Base-by-base conservation (phyloP, 495 filamentous ascomycete genomes). In the Neurospora pannonica region DNA sequence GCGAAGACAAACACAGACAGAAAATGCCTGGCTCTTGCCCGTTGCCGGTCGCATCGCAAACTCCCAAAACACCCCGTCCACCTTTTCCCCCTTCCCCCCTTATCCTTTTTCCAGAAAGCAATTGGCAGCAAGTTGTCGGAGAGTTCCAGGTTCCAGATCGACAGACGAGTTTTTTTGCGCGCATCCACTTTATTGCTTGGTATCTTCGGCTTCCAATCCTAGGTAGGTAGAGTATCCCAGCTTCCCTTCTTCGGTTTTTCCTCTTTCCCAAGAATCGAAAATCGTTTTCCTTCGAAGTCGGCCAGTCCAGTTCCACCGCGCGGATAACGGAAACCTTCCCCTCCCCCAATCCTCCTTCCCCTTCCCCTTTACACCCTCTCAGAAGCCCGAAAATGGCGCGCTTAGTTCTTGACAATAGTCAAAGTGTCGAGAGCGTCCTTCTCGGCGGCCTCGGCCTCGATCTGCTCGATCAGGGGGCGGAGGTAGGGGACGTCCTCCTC, bases 401-500 rank as follows among this genome's bases (percentile, higher is more conserved):
- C 15, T 67, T 67, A 67, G 54, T 78, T 84, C 84, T 88, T 90
- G 79, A 85, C 81, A 62, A 95, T 81, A 73, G 90, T 85, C 87
- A 98, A 87, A 76, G 90, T 88, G 83, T 98, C 94, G 78, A 99
- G 85, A 78, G 95, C 93, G 70, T 86, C 86, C 79, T 91, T 88
- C 88, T 99, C 96, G 81, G 89, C 89, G 74, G 84, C 82, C 87
- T 97, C 95, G 77, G 91, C 88, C 85, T 94, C 89, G 70, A 79
- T 24, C 74, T 77, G 71, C 43, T 74, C 79, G 46, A 83, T 71
- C 71, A 82, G 73, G 24, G 80, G 81, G 15, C 34, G 24, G n/a
- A 82, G 81, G 79, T 79, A 82, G 17, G 75, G 76, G 7, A 76
- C 72, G 71, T 82, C 86, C 75, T 85, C 82, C 77, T 83, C 83